Base-by-base conservation (phyloP, 805 yeast genomes). In the Candida ovalis region DNA sequence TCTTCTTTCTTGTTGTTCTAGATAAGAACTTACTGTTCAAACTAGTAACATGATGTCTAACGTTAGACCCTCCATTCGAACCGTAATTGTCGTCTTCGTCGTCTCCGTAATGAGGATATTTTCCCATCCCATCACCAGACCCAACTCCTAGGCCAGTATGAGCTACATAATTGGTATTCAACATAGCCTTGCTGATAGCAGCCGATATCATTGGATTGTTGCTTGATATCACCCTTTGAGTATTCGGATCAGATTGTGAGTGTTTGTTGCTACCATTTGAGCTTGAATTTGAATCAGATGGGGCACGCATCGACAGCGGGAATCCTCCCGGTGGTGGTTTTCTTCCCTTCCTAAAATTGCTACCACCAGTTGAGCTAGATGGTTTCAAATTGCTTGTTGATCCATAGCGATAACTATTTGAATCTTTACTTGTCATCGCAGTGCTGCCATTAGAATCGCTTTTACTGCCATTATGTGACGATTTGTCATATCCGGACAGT, bases 21-120 rank as follows among this genome's bases (percentile, higher is more conserved):
- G 86, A 82, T 49, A 83, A 64, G 42, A 84, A 69, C 56, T 78
- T 79, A 5, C 88, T 82, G 60, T 80, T 82, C 76, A 76, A 70
- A 15, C 81, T 69, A 2, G 86, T 80, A 19, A 81, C 72, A 19
- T 62, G 44, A 19, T 62, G 43, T 27, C 59, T 67, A 42, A 62
- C 60, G 2, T 53, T 32, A 9, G 46, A 35, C 3, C 47, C 49
- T 24, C 41, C 36, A 25, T 39, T 40, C n/a, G 8, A 21, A 10
- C 39, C 37, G 9, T 24, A 3, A 18, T 40, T 43, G 25, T 42
- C 36, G 28, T 30, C 12, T 28, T 18, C 44, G 37, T 40, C 38
- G 25, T 23, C 30, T 33, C 36, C 43, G 21, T 27, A 46, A 21
- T 21, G 43, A 23, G 33, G 30, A 43, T 27, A 45, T n/a, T 30